phyloP scores from a whole-genome alignment of 179 eudicot species.

The Camellia oleifera region DNA sequence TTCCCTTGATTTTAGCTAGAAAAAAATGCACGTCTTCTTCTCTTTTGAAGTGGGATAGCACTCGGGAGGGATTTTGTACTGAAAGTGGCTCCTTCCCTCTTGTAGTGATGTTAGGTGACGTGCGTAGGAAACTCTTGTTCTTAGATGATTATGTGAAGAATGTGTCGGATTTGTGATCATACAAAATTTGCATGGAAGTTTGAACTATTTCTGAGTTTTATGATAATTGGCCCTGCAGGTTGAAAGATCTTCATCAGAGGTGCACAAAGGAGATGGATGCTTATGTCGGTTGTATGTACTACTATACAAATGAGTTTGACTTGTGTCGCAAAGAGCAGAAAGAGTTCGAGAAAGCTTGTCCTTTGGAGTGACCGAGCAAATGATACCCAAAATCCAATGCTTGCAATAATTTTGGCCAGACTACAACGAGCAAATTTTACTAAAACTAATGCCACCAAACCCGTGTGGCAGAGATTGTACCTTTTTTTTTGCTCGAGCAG shows the following conservation, averaged over 20 bases:
- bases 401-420: conserved; percentile 17
- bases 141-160: not conserved
- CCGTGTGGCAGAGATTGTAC: not conserved
- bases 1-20: too few relatives aligned
- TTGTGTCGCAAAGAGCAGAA: conserved; percentile 85
- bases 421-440: not conserved
- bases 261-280: conserved; percentile 88
- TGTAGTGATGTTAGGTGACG: too few relatives aligned
- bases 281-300: conserved; percentile 82
- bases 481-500: not conserved
- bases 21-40: too few relatives aligned
- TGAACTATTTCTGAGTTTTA: not conserved
- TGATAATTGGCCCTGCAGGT: conserved; percentile 38
- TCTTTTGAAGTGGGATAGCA: too few relatives aligned
- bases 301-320: conserved; percentile 84
- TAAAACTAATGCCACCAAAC: too few relatives aligned
- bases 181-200: not conserved
- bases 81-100: too few relatives aligned
- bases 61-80: too few relatives aligned
- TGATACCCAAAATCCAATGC: not conserved
- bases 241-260: conserved; percentile 78
- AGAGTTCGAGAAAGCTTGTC: conserved; percentile 86
- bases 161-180: not conserved
- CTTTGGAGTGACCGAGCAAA: conserved; percentile 34
- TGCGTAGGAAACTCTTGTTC: too few relatives aligned